Percentiles rank a stretch among this genome's conserved stretches.
phyloP scores from a whole-genome alignment of 2,329 filamentous ascomycete species.

The Neobulgaria alba region DNA sequence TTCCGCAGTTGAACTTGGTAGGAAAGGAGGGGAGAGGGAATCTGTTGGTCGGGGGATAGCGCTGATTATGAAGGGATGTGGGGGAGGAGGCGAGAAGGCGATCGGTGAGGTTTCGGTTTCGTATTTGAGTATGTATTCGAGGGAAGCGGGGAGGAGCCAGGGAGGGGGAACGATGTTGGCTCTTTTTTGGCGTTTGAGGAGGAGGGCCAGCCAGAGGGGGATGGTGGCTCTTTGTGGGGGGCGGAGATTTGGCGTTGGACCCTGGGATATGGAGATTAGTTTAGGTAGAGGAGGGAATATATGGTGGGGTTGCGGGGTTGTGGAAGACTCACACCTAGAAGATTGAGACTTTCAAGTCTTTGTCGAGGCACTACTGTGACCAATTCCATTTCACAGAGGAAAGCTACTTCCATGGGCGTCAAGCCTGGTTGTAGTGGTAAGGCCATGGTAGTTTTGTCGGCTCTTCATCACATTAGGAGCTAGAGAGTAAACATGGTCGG shows the following conservation, averaged over 20 bases:
- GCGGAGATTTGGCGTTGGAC: slow-evolving; percentile 63
- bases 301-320: slow-evolving; percentile 23
- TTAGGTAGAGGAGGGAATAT: slow-evolving; percentile 30
- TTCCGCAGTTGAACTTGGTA: slow-evolving; percentile 63
- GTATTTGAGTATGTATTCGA: slow-evolving; percentile 68
- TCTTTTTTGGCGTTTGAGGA: slow-evolving; percentile 88
- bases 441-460: slow-evolving; percentile 21
- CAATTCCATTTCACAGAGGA: slow-evolving; percentile 95
- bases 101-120: slow-evolving; percentile 66
- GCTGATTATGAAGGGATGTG: slow-evolving; percentile 45
- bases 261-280: slow-evolving; percentile 51
- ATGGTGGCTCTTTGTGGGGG: slow-evolving; percentile 74
- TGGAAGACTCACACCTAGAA: slow-evolving; percentile 66
- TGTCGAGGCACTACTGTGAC: slow-evolving; percentile 90
- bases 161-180: slow-evolving; percentile 87
- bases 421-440: slow-evolving; percentile 41
- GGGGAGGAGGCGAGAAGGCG: slow-evolving; percentile 70
- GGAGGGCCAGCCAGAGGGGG: slow-evolving; percentile 88
- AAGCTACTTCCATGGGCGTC: slow-evolving; percentile 81
- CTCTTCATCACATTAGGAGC: slow-evolving; percentile 1
- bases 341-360: slow-evolving; percentile 72
- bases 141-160: slow-evolving; percentile 73
- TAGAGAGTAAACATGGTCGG: slow-evolving; percentile 10
- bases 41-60: slow-evolving; percentile 20
- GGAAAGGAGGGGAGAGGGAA: slow-evolving; percentile 62